Base-by-base conservation (phyloP, 2,329 filamentous ascomycete species). In the Fusarium succisae region DNA sequence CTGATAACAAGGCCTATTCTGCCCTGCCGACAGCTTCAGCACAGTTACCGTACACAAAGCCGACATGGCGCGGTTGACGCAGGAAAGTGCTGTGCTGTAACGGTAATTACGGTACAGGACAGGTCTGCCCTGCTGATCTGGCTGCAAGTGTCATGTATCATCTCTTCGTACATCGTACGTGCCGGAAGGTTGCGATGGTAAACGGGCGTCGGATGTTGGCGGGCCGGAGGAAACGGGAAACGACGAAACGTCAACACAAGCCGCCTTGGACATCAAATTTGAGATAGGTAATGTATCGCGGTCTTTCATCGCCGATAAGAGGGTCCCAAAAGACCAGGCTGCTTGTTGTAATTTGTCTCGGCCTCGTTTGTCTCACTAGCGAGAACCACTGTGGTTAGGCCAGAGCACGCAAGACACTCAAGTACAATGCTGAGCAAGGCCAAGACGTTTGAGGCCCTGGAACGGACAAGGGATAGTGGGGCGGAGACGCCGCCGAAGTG, bases 401-500 rank as follows among this genome's bases (percentile, higher is more conserved):
- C 56, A 26, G 55, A 73, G 70, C 70, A 73, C 66, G 66, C 65
- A 72, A 70, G 63, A 58, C 32, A 55, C 44, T 59, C 60, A 50
- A 39, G 24, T n/a, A 60, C 44, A 62, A 63, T 56, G 63, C 45
- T 64, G 59, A 61, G 30, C 53, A 59, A 59, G 53, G 22, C 63
- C 60, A 59, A 57, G 56, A 58, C 54, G 64, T 39, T 28, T 43
- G 60, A 73, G 38, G 51, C 37, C 72, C 37, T 50, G 51, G 32
- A 45, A 54, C 41, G 24, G 39, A 47, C 39, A 69, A 72, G 51
- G 69, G 63, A 58, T 70, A 66, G 76, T 74, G 76, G 73, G 73
- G 75, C 75, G 76, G 75, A 57, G 53, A 73, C 71, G 67, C 75
- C 76, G 73, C 57, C 39, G 50, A 47, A 72, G 63, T 38, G 65